Conservation (phyloP, 331 rosid species). For the Malus hybrid region DNA sequence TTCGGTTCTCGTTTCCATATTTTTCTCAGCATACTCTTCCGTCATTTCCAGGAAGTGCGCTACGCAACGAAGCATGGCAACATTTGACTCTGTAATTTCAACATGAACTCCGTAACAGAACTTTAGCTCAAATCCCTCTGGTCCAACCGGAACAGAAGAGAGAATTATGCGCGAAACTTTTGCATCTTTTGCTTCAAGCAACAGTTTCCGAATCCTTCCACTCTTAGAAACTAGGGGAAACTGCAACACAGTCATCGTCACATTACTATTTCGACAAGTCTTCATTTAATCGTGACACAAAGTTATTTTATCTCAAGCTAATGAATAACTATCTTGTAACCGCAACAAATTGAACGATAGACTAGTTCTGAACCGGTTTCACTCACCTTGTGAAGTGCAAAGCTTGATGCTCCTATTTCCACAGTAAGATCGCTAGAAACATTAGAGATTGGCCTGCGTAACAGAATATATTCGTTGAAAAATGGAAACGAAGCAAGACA, state of each 20-base stretch:
- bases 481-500: slow-evolving; percentile 19
- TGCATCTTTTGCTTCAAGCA: slow-evolving; percentile 73
- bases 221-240: slow-evolving; percentile 83
- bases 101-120: slow-evolving; percentile 80
- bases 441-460: slow-evolving; percentile 92
- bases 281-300: not conserved
- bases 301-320: not conserved
- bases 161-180: slow-evolving; percentile 56
- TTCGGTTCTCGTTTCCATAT: slow-evolving; percentile 61
- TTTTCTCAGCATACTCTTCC: slow-evolving; percentile 74
- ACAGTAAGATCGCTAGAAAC: slow-evolving; percentile 88
- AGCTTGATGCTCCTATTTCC: slow-evolving; percentile 72
- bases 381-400: slow-evolving; percentile 89
- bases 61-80: slow-evolving; percentile 65
- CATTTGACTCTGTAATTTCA: slow-evolving; percentile 66
- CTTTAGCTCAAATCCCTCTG: slow-evolving; percentile 79
- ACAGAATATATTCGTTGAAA: slow-evolving; percentile 14
- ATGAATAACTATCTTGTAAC: not conserved
- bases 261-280: not conserved
- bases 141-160: slow-evolving; percentile 67
- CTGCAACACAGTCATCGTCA: slow-evolving; percentile 36
- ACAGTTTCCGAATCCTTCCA: slow-evolving; percentile 72
- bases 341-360: not conserved
- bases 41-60: slow-evolving; percentile 86
- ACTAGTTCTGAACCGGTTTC: not conserved